Conservation (phyloP, 176 grass and related monocot genomes). For the Avena atlantica region DNA sequence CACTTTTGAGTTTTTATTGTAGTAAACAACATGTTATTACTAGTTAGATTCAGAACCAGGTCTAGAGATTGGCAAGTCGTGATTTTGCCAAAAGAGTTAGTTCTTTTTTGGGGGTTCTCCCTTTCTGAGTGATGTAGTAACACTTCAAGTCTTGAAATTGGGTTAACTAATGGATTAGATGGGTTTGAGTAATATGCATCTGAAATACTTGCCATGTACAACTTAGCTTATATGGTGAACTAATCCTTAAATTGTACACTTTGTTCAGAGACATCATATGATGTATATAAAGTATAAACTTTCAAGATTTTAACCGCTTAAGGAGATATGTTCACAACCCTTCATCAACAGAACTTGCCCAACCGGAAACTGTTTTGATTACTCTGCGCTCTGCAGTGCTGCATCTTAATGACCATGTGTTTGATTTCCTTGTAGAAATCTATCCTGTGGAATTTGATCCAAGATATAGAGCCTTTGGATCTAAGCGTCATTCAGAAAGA, state of each 20-base stretch:
- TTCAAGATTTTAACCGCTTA: neutral
- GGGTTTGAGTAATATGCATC: slow-evolving; percentile 14
- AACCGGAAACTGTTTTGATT: neutral
- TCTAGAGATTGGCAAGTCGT: neutral
- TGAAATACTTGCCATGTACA: slow-evolving; percentile 18
- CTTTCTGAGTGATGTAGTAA: slow-evolving; percentile 8
- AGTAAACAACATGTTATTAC: neutral
- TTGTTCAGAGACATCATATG: neutral
- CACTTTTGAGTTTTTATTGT: neutral
- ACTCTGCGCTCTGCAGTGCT: slow-evolving; percentile 9
- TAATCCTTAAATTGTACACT: neutral
- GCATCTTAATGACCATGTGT: slow-evolving; percentile 24
- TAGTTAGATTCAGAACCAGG: slow-evolving; percentile 11
- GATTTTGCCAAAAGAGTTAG: slow-evolving; percentile 11
- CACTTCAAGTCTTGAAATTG: neutral
- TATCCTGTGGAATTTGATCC: slow-evolving; percentile 85
- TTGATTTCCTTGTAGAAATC: slow-evolving; percentile 70
- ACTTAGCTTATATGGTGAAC: slow-evolving; percentile 8
- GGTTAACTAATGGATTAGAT: neutral
- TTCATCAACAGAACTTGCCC: neutral
- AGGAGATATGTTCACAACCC: neutral
- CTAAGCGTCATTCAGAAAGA: slow-evolving; percentile 89
- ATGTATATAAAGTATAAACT: neutral
- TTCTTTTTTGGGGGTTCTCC: neutral
- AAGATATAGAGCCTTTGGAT: slow-evolving; percentile 96